Percentiles rank a stretch among this genome's conserved stretches.
Evolutionary conservation across 208 protist genomes (phyloP).

Genomic region (Trypanosoma mega): DNA sequence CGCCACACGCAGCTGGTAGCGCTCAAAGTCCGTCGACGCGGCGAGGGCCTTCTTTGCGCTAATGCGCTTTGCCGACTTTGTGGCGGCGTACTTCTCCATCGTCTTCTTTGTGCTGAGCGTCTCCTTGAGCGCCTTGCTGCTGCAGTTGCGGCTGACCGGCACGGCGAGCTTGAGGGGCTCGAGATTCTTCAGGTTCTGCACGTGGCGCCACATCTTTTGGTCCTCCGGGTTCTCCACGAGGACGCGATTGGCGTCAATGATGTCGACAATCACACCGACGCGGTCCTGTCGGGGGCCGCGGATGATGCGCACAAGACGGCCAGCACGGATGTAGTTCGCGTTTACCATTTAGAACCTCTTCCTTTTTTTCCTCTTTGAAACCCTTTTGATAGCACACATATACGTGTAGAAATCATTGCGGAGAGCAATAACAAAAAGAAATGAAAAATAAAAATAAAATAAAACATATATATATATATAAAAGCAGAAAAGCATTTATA

Average conservation of each 20-base stretch:
- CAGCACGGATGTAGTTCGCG: slow-evolving; percentile 50
- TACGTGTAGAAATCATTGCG: not conserved
- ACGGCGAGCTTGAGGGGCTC: slow-evolving; percentile 81
- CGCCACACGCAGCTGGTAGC: slow-evolving; percentile 90
- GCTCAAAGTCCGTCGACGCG: slow-evolving; percentile 87
- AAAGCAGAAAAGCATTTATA: too few relatives aligned
- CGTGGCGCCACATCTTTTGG: slow-evolving; percentile 89
- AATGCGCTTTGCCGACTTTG: slow-evolving; percentile 73
- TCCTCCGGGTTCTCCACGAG: slow-evolving; percentile 90
- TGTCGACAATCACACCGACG: slow-evolving; percentile 75
- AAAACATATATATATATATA: not conserved
- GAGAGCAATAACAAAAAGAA: not conserved
- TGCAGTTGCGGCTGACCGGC: slow-evolving; percentile 64
- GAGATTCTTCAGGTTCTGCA: slow-evolving; percentile 89
- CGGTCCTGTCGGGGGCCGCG: slow-evolving; percentile 42
- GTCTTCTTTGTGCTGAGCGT: slow-evolving; percentile 63
- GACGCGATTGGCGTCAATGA: slow-evolving; percentile 88
- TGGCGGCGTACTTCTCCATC: slow-evolving; percentile 86
- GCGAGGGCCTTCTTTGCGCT: slow-evolving; percentile 83
- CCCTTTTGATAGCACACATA: too few relatives aligned
- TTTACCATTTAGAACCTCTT: slow-evolving; percentile 32
- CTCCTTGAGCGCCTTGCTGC: slow-evolving; percentile 74
- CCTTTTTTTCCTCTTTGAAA: too few relatives aligned
- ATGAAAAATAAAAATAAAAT: slow-evolving; percentile 15
- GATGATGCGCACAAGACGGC: slow-evolving; percentile 52